These are phyloP conservation scores for Keithomyces neogunnii DNA, from an alignment of 2,329 filamentous ascomycete genomes.

Conservation along the genomic window DNA sequence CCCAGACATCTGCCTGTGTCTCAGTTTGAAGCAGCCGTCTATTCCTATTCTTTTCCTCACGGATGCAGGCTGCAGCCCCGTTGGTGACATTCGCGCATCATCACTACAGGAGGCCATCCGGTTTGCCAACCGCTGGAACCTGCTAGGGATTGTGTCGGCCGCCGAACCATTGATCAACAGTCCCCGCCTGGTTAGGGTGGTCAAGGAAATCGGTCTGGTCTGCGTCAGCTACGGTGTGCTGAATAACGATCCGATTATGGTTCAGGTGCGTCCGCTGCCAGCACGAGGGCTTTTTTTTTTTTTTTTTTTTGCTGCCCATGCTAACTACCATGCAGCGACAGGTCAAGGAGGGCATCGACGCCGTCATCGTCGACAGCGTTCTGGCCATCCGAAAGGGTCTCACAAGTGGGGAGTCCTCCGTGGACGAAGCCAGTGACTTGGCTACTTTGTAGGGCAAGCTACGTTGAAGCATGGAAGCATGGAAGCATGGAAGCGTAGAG, in stretches of 20 bases:
- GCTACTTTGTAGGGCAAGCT: neutral
- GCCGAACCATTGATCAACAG: slow-evolving; percentile 83
- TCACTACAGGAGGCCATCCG: slow-evolving; percentile 92
- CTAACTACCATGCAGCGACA: slow-evolving; percentile 53
- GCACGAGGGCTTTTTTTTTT: neutral
- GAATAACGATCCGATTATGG: slow-evolving; percentile 82
- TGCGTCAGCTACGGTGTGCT: slow-evolving; percentile 89
- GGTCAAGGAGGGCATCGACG: slow-evolving; percentile 92
- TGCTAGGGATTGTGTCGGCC: slow-evolving; percentile 84
- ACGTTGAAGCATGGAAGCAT: neutral
- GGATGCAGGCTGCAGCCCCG: slow-evolving; percentile 71
- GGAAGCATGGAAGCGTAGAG: too few relatives aligned
- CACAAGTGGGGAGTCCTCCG: slow-evolving; percentile 34
- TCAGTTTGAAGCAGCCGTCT: slow-evolving; percentile 94
- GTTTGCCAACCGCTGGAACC: slow-evolving; percentile 90
- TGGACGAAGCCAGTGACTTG: neutral
- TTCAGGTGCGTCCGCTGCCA: slow-evolving; percentile 52
- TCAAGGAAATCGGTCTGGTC: slow-evolving; percentile 88
- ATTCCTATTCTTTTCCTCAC: slow-evolving; percentile 94
- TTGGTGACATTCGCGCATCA: slow-evolving; percentile 82
- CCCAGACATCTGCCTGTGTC: slow-evolving; percentile 86
- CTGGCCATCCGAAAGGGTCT: slow-evolving; percentile 87
- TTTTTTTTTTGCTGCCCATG: too few relatives aligned
- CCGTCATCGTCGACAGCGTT: slow-evolving; percentile 94
- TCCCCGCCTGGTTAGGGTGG: slow-evolving; percentile 79